Evolutionary conservation across 202 grass and related monocot genomes (phyloP).

Genomic region (Panicum hallii): DNA sequence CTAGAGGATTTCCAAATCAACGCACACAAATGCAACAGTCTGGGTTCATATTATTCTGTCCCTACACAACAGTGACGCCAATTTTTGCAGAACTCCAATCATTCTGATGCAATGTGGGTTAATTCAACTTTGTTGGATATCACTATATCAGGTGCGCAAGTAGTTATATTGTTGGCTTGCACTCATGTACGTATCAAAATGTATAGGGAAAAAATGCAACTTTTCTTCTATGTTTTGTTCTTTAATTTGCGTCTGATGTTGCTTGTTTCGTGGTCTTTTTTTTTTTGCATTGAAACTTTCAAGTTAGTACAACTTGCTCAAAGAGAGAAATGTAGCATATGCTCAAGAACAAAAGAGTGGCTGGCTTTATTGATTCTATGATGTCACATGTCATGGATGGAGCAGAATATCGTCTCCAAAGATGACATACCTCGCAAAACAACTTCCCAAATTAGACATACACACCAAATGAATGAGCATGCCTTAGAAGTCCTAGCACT

Average conservation of each 20-base stretch:
- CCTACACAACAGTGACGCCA: background rate
- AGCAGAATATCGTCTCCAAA: slow-evolving; percentile 15
- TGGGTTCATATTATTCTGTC: background rate
- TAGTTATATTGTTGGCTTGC: background rate
- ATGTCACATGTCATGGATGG: slow-evolving; percentile 8
- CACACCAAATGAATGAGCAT: slow-evolving; percentile 37
- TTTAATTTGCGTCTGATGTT: background rate
- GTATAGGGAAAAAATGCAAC: background rate
- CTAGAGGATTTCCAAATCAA: background rate
- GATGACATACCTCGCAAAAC: background rate
- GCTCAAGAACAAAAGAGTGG: background rate
- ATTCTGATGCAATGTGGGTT: background rate
- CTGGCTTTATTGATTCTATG: slow-evolving; percentile 11
- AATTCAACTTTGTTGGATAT: background rate
- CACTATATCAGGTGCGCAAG: background rate
- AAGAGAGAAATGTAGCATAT: background rate
- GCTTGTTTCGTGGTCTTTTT: background rate
- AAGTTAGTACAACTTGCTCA: background rate
- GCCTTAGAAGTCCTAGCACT: background rate
- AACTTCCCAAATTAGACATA: slow-evolving; percentile 6
- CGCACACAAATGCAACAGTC: background rate
- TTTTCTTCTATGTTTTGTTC: background rate
- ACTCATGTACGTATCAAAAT: background rate
- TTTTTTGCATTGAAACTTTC: background rate
- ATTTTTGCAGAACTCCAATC: background rate